Evolutionary conservation across 495 filamentous ascomycete species (phyloP), one percentile per base, ranked within the genome.

Genomic region (Aspergillus ellipticus): DNA sequence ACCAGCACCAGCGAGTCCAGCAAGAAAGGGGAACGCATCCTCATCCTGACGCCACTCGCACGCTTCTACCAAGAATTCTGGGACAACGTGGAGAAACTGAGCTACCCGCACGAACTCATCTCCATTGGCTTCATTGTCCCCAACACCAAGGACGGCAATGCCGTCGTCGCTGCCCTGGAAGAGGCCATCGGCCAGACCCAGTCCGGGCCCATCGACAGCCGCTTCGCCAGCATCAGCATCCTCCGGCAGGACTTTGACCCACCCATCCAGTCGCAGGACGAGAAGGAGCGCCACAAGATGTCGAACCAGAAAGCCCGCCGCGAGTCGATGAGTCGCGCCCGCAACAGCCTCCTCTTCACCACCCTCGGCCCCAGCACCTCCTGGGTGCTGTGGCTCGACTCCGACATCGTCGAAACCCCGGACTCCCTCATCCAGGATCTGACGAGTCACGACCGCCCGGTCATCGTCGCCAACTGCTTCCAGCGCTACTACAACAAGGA

Each of bases 301-400:
- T 71, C 82, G 48, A 91, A 94, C 60, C 94, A 98, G 70, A 96
- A 94, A 68, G 77, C 74, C 28, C 85, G 94, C 1, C 84, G 94
- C 35, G 87, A 90, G 46, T 88, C 89, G 13, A 98, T 98, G 94
- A 84, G 88, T 56, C 87, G 89, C 55, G 95, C 94, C 29, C 84
- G 94, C 28, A 98, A 98, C 64, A 93, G 89, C 42, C 80, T 98
- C 20, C 78, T 98, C 54, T 98, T 97, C 74, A 97, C 95, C n/a
- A 97, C 93, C 0, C 78, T 98, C 11, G 95, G 94, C 3, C 92
- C 91, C n/a, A 80, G 82, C 16, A 97, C 92, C 0, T 89, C 89
- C 6, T 98, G 94, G 94, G 92, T 98, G 21, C 78, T 98, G 49
- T 98, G 94, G 94, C 75, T 98, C 22, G 94, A 98, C 64, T 81